Conservation (phyloP, 805 yeast genomes). For the Blastobotrys peoriensis region DNA sequence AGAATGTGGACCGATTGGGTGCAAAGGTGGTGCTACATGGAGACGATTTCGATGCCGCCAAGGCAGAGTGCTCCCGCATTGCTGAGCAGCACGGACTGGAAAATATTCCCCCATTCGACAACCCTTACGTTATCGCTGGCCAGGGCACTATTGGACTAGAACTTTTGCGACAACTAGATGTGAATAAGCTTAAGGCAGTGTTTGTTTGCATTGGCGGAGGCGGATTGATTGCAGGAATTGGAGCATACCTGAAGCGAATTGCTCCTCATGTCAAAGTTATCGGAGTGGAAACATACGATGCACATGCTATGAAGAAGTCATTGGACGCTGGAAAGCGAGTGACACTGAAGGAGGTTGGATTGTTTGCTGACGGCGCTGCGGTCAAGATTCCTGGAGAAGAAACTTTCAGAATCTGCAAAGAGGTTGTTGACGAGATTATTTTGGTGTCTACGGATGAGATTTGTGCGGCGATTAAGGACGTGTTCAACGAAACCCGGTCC, state of each 20-base stretch:
- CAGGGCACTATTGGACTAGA: conserved; percentile 98
- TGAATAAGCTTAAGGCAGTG: conserved; percentile 73
- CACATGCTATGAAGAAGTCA: conserved; percentile 83
- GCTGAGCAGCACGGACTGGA: conserved; percentile 66
- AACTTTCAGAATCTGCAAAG: conserved; percentile 72
- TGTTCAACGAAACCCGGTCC: conserved; percentile 91
- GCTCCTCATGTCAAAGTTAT: conserved; percentile 97
- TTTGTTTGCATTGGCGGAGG: conserved; percentile 97
- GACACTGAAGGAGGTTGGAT: conserved; percentile 69
- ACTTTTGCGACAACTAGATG: conserved; percentile 76
- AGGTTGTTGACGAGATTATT: conserved; percentile 83
- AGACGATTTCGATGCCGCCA: conserved; percentile 93
- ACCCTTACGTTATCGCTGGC: conserved; percentile 97
- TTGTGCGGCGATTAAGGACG: conserved; percentile 94
- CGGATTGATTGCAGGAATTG: conserved; percentile 88
- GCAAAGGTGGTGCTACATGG: conserved; percentile 91
- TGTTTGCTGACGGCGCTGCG: conserved; percentile 98
- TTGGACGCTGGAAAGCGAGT: conserved; percentile 50
- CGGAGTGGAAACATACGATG: conserved; percentile 95
- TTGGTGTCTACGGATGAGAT: conserved; percentile 87
- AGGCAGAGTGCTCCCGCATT: conserved; percentile 76
- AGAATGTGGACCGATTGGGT: conserved; percentile 87
- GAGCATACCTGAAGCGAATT: conserved; percentile 81
- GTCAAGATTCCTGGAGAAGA: conserved; percentile 87
- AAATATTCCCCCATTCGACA: conserved; percentile 97